Evolutionary conservation across 331 rosid genomes (phyloP).

Genomic region (Pyracantha coccinea): DNA sequence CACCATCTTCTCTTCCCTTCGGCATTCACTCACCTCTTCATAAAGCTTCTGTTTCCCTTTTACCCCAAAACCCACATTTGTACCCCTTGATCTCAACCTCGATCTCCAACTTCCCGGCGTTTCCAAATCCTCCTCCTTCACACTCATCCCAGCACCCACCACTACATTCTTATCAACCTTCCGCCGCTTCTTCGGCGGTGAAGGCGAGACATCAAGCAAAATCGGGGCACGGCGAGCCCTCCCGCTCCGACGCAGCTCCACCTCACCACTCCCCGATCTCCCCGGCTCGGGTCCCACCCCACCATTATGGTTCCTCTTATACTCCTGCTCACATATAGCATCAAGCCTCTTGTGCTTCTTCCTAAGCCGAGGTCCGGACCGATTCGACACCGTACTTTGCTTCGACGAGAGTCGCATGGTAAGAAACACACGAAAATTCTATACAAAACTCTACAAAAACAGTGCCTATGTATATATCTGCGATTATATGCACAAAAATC

Average conservation of each 20-base stretch:
- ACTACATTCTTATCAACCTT: slow-evolving; percentile 28
- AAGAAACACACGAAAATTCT: slow-evolving; percentile 13
- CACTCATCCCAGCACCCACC: slow-evolving; percentile 23
- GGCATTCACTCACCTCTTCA: slow-evolving; percentile 14
- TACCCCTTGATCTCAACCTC: slow-evolving; percentile 60
- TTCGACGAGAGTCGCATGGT: slow-evolving; percentile 50
- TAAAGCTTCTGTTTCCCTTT: slow-evolving; percentile 67
- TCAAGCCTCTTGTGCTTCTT: slow-evolving; percentile 93
- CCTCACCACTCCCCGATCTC: slow-evolving; percentile 15
- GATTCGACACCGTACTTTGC: slow-evolving; percentile 24
- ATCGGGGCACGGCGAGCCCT: slow-evolving; percentile 77
- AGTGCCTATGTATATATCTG: background rate
- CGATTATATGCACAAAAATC: background rate
- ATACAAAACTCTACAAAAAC: background rate
- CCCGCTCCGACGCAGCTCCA: slow-evolving; percentile 68
- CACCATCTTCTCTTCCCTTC: slow-evolving; percentile 16
- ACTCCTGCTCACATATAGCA: slow-evolving; percentile 80
- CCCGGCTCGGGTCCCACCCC: slow-evolving; percentile 12
- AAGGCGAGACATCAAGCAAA: slow-evolving; percentile 71
- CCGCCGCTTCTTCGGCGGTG: slow-evolving; percentile 57
- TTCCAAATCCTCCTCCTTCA: slow-evolving; percentile 18
- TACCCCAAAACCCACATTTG: slow-evolving; percentile 25
- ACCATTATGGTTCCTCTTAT: slow-evolving; percentile 46
- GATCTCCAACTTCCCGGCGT: slow-evolving; percentile 38
- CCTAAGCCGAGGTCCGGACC: slow-evolving; percentile 55